Percentiles rank a stretch among this genome's conserved stretches.
Evolutionary conservation across 352 stramenopile species (phyloP).

Genomic region (Phytophthora fragariaefolia): DNA sequence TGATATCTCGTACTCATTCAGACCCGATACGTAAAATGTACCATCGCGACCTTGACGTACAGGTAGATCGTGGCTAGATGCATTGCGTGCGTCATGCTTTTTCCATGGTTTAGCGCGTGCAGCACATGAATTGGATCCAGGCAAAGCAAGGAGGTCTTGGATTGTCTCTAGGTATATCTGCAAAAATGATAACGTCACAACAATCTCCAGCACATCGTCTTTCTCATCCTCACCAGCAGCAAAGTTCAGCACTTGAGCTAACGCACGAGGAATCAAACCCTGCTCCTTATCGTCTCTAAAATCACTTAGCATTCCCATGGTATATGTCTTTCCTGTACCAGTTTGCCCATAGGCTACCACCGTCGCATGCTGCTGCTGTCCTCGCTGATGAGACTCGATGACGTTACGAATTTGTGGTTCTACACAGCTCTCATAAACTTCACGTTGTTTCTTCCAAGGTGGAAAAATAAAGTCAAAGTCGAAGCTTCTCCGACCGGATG

Average conservation of each 20-base stretch:
- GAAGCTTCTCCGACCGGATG: slow-evolving; percentile 49
- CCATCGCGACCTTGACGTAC: slow-evolving; percentile 54
- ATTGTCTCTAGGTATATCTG: slow-evolving; percentile 84
- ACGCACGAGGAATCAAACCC: slow-evolving; percentile 70
- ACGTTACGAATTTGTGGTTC: slow-evolving; percentile 49
- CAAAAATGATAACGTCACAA: slow-evolving; percentile 63
- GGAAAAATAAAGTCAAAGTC: slow-evolving; percentile 74
- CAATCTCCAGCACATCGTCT: background rate
- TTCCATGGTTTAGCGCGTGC: slow-evolving; percentile 3
- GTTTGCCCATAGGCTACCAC: slow-evolving; percentile 79
- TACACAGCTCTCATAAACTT: slow-evolving; percentile 59
- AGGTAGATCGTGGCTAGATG: slow-evolving; percentile 38
- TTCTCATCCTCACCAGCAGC: slow-evolving; percentile 18
- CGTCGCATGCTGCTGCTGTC: slow-evolving; percentile 45
- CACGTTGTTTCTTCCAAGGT: slow-evolving; percentile 50
- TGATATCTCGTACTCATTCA: slow-evolving; percentile 61
- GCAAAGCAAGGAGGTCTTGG: slow-evolving; percentile 60
- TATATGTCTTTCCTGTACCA: slow-evolving; percentile 80
- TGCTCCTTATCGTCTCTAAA: slow-evolving; percentile 38
- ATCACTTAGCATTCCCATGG: slow-evolving; percentile 72
- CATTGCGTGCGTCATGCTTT: slow-evolving; percentile 1
- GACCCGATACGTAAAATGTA: slow-evolving; percentile 65
- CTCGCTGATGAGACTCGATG: slow-evolving; percentile 34
- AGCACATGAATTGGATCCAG: slow-evolving; percentile 8
- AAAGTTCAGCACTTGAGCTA: slow-evolving; percentile 59